Base-by-base conservation (phyloP, 176 grass and related monocot genomes). In the Microstegium vimineum region DNA sequence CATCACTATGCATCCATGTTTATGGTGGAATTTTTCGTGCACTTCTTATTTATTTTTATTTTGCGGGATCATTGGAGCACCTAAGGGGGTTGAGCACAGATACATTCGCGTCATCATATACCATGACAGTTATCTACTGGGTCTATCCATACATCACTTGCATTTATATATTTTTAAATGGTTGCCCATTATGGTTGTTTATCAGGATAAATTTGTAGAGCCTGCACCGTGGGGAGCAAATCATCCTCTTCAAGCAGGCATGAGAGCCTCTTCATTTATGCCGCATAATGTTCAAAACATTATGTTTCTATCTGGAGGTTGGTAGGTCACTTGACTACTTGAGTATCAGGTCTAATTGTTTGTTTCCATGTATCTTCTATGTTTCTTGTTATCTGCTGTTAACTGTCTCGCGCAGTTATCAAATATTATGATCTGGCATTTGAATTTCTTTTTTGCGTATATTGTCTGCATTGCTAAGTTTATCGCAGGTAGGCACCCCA, bases 261-360 rank as follows among this genome's bases (percentile, higher is more conserved):
- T 69, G 84, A 36, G 56, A 69, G 37, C 69, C 46, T 56, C 83
- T 85, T 82, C 94, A 41, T 90, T 86, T 86, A 69, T 88, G 60
- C 30, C 82, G 14, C 73, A 82, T 62, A 90, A 84, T 85, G 74
- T 84, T 78, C 87, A 90, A 66, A 88, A 83, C 77, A 90, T 82
- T 73, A 78, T 81, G 81, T 62, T 91, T 88, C 28, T 75, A 81
- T 82, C 85, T 88, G 84, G 81, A 94, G 94, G 94, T 97, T 82
- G 61, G 94, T 93, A 72, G 25, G 40, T 84, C 75, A 81, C 78
- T 90, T 81, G 77, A 69, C 67, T 91, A 81, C 75, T 88, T 81
- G 73, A 69, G 78, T 91, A 62, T 85, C 61, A 47, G 43, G 11
- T 67, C 17, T 22, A 78, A 51, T 73, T 83, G 60, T 28, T 83